Conservation (phyloP, 441 rosid genomes). For the Pelargonium citronellum region DNA sequence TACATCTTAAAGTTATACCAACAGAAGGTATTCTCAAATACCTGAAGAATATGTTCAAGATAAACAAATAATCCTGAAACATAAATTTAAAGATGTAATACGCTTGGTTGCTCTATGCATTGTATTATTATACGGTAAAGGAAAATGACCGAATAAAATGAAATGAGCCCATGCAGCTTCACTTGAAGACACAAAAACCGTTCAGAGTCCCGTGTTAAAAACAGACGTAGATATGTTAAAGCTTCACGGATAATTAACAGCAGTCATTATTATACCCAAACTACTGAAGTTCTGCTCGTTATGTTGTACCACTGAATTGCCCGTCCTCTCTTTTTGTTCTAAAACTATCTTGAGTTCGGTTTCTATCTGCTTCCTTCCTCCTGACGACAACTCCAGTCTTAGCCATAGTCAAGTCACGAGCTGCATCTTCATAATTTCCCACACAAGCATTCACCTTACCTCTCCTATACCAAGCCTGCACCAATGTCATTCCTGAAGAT, state of each 20-base stretch:
- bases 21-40: not conserved
- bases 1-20: not conserved
- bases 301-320: constrained; percentile 17
- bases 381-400: constrained; percentile 43
- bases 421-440: constrained; percentile 45
- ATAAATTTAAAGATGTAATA: not conserved
- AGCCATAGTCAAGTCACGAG: constrained; percentile 52
- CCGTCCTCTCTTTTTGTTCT: constrained; percentile 20
- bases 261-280: constrained; percentile 33
- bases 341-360: constrained; percentile 40
- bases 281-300: constrained; percentile 20
- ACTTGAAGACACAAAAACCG: not conserved
- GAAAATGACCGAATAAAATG: not conserved
- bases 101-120: not conserved
- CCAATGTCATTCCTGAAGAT: not conserved
- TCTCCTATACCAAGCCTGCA: constrained; percentile 83
- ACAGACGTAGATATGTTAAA: not conserved
- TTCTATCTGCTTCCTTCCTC: constrained; percentile 74
- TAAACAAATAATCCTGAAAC: constrained; percentile 16
- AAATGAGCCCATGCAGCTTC: not conserved
- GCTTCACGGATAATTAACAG: constrained; percentile 6
- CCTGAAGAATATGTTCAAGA: constrained; percentile 7
- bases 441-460: constrained; percentile 65
- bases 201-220: not conserved
- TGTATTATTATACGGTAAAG: not conserved